phyloP scores from a whole-genome alignment of 768 basidiomycete species.

The Boletus reticuloceps region DNA sequence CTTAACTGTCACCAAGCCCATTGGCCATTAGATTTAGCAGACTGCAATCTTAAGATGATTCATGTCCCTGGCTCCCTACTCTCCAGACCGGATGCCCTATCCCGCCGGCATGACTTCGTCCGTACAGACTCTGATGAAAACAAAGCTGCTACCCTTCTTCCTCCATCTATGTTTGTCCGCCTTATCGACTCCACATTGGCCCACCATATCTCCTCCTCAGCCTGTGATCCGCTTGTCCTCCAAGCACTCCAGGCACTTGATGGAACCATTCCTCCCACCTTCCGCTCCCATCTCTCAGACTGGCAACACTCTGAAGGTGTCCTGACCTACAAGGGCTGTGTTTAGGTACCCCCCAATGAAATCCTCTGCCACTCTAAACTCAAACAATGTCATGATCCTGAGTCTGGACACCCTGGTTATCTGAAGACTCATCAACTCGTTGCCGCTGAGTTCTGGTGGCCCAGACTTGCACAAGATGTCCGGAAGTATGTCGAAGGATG shows the following conservation, averaged over 20 bases:
- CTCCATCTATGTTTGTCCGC: too few species aligned
- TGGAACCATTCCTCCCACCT: not conserved
- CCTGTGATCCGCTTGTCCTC: not conserved
- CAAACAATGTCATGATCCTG: not conserved
- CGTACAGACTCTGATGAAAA: too few species aligned
- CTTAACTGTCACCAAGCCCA: too few species aligned
- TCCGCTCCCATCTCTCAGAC: not conserved
- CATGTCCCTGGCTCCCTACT: too few species aligned
- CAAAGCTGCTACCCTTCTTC: too few species aligned
- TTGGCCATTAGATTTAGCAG: too few species aligned
- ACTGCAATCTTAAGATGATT: too few species aligned
- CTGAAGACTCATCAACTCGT: not conserved
- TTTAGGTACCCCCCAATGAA: not conserved
- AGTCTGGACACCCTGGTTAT: not conserved
- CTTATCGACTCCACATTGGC: too few species aligned
- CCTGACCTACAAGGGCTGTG: not conserved
- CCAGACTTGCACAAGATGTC: not conserved
- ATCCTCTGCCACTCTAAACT: not conserved
- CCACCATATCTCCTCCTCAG: too few species aligned
- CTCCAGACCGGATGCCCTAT: too few species aligned
- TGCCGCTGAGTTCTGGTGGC: not conserved
- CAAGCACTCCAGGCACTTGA: not conserved
- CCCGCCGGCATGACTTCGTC: too few species aligned
- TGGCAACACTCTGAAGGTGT: not conserved
- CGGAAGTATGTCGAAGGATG: not conserved